Percentiles rank a stretch among this genome's conserved stretches.
Conservation (phyloP, 2,329 filamentous ascomycete genomes). For the Thelonectria rubi region DNA sequence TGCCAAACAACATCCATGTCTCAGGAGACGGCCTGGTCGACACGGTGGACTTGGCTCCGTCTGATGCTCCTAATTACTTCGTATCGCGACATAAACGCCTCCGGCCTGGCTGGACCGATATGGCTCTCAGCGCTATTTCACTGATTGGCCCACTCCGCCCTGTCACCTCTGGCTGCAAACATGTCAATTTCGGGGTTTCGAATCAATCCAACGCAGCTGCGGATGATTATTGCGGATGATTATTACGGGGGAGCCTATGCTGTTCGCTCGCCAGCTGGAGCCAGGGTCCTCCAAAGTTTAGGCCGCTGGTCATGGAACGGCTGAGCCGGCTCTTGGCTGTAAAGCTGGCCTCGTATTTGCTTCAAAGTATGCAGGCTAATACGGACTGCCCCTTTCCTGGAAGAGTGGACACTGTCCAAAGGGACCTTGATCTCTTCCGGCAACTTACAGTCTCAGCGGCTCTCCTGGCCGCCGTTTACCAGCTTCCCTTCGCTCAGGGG, state of each 20-base stretch:
- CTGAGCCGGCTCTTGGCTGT: constrained; percentile 10
- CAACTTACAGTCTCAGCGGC: not conserved
- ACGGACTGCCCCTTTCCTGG: constrained; percentile 5
- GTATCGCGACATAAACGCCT: constrained; percentile 19
- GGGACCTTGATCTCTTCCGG: not conserved
- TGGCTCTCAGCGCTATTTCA: constrained; percentile 28
- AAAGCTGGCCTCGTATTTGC: constrained; percentile 14
- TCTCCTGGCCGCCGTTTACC: not conserved
- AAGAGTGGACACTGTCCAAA: not conserved
- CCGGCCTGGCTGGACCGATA: constrained; percentile 23
- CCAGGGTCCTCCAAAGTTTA: not conserved
- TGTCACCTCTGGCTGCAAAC: constrained; percentile 25
- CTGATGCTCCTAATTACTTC: constrained; percentile 1
- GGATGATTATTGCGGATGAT: not conserved
- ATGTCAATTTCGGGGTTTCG: constrained; percentile 28
- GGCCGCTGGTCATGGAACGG: not conserved
- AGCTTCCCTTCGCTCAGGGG: not conserved
- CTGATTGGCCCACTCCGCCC: constrained; percentile 30
- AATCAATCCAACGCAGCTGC: too few species aligned
- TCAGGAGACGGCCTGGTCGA: too few species aligned
- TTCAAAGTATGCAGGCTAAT: not conserved
- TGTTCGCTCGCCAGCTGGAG: not conserved
- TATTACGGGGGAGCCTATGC: constrained; percentile 6
- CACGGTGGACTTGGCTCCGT: not conserved
- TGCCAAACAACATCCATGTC: not conserved